Evolutionary conservation across 129 eudicot genomes (phyloP).

Genomic region (Chrysanthemum seticuspe): DNA sequence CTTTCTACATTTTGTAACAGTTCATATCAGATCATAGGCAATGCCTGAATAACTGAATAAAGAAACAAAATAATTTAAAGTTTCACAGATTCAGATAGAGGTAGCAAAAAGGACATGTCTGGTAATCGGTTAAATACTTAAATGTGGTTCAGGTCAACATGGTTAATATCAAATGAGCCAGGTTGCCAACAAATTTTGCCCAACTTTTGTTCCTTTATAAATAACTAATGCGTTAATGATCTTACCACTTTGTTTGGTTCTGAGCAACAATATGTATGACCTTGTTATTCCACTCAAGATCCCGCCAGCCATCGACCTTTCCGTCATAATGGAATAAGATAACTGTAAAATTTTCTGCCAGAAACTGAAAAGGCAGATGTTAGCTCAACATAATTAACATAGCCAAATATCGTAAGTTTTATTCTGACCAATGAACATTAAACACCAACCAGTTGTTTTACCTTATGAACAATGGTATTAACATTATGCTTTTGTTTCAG

Average conservation of each 20-base stretch:
- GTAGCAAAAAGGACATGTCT: not conserved
- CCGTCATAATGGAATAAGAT: constrained; percentile 93
- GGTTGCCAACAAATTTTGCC: not conserved
- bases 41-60: not conserved
- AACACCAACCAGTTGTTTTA: constrained; percentile 22
- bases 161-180: no score
- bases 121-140: not conserved
- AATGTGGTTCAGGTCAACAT: not conserved
- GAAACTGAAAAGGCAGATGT: constrained; percentile 64
- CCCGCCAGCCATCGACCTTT: constrained; percentile 83
- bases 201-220: not conserved
- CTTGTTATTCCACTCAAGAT: constrained; percentile 70
- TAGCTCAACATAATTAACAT: constrained; percentile 20
- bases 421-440: constrained; percentile 5
- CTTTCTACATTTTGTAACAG: not conserved
- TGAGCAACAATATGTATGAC: constrained; percentile 79
- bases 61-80: constrained; percentile 2
- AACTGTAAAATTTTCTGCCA: constrained; percentile 82
- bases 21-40: not conserved
- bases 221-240: not conserved
- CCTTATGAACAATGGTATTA: constrained; percentile 70
- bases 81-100: not conserved
- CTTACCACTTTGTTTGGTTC: constrained; percentile 95
- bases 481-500: constrained; percentile 73
- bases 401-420: constrained; percentile 3